Base-by-base conservation (phyloP, 805 yeast genomes). In the Zygosaccharomyces bisporus region DNA sequence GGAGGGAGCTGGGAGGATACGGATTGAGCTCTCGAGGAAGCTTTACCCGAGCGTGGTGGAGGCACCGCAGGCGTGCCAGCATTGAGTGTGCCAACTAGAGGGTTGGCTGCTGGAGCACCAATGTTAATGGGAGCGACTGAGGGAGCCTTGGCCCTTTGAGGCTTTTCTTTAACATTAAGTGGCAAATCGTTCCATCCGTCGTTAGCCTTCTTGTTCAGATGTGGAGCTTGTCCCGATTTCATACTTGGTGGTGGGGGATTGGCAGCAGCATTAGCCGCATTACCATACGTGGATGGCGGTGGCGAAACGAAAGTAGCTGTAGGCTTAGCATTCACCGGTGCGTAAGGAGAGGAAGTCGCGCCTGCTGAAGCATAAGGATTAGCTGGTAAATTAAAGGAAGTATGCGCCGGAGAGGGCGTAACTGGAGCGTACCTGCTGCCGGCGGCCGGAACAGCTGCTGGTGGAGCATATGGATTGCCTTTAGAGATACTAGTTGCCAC, bases 231-330 rank as follows among this genome's bases (percentile, higher is more conserved):
- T 14, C 69, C 68, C 27, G 68, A 63, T 51, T 55, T 59, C 43
- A 54, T 52, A 23, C 60, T 52, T 47, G 71, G 69, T 37, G 68
- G 69, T 46, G 63, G 66, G 32, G 60, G 44, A 2, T 53, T 45
- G 31, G 64, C 34, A 4, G 49, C 53, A 13, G 71, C 67, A 5
- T 76, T 67, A 13, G 79, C 70, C 16, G 77, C 73, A 23, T 74
- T 68, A 30, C 74, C 68, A 41, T 75, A 74, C 7, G 73, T 43
- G 6, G 45, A 39, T 4, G 64, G 47, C 4, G 56, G 51, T 4
- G 59, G 48, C 19, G 53, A 45, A 37, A 43, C 45, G 24, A 52
- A 50, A 27, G 34, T 49, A 3, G 56, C 46, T 10, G 45, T 46
- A 12, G 58, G 55, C 31, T 62, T 61, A 35, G 65, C 64, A 10